These are phyloP conservation scores for Neostapfia colusana DNA, from an alignment of 176 grass and related monocot genomes.

Conservation along the genomic window DNA sequence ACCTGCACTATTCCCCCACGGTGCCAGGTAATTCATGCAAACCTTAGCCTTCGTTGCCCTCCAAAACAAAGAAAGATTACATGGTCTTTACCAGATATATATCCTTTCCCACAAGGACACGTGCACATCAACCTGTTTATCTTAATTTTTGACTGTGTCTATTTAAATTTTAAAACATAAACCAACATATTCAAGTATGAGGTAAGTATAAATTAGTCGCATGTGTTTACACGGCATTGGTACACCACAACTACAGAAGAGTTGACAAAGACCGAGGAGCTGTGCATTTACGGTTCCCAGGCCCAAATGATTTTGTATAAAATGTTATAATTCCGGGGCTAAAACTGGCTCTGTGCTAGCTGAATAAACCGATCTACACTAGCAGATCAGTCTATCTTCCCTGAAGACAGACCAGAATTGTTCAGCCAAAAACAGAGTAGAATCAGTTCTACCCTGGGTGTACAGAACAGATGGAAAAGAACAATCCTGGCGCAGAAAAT, in stretches of 20 bases:
- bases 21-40: background rate
- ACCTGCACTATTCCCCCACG: background rate
- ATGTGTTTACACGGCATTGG: background rate
- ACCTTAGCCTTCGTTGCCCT: background rate
- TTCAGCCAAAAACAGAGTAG: too few species aligned
- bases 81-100: background rate
- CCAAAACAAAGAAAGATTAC: background rate
- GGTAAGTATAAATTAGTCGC: background rate
- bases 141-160: background rate
- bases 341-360: too few species aligned
- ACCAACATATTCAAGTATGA: background rate
- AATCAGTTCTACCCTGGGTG: too few species aligned
- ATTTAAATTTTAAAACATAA: conserved; percentile 28
- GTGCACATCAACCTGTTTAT: background rate
- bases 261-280: background rate
- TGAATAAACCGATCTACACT: too few species aligned
- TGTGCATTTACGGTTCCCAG: background rate
- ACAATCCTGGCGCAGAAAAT: too few species aligned
- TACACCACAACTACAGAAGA: background rate
- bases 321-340: too few species aligned
- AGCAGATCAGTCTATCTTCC: too few species aligned
- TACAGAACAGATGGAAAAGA: too few species aligned
- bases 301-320: conserved; percentile 3
- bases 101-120: background rate
- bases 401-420: too few species aligned